Conservation (phyloP, 371 early-diverging fungal species). For the Zancudomyces culisetae region DNA sequence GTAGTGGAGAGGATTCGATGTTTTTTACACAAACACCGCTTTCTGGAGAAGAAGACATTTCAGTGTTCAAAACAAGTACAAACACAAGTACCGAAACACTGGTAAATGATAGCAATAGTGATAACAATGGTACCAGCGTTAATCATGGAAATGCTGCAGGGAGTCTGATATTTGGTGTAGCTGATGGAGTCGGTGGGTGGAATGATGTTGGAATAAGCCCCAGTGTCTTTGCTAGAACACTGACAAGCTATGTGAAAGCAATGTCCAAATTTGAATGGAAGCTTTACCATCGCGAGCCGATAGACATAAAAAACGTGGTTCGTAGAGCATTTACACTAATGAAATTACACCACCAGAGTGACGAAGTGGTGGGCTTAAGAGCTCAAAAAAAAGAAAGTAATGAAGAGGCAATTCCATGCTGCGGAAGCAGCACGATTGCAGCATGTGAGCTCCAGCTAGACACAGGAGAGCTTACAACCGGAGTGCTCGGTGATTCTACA, state of each 20-base stretch:
- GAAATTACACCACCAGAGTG: constrained; percentile 6
- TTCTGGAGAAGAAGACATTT: too few relatives aligned
- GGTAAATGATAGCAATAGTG: too few relatives aligned
- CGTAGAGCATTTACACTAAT: constrained; percentile 16
- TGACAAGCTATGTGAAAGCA: constrained; percentile 16
- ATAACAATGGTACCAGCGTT: too few relatives aligned
- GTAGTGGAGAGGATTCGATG: constrained; percentile 24
- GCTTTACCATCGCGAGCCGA: constrained; percentile 18
- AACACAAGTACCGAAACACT: too few relatives aligned
- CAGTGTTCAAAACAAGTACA: too few relatives aligned
- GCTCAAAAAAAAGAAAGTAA: neutral
- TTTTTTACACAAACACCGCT: too few relatives aligned
- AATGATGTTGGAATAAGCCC: constrained; percentile 23
- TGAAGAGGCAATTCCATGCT: constrained; percentile 7
- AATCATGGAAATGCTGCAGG: too few relatives aligned
- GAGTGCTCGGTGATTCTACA: constrained; percentile 23
- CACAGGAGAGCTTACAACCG: constrained; percentile 9
- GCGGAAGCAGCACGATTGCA: constrained; percentile 18
- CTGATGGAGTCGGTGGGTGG: constrained; percentile 26
- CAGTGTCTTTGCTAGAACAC: constrained; percentile 18
- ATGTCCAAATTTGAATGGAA: constrained; percentile 9
- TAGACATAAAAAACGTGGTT: constrained; percentile 18
- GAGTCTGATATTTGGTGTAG: constrained; percentile 17
- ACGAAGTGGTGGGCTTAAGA: neutral
- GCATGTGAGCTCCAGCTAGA: constrained; percentile 13